Evolutionary conservation across 768 basidiomycete species (phyloP).

Genomic region (Pisolithus albus): DNA sequence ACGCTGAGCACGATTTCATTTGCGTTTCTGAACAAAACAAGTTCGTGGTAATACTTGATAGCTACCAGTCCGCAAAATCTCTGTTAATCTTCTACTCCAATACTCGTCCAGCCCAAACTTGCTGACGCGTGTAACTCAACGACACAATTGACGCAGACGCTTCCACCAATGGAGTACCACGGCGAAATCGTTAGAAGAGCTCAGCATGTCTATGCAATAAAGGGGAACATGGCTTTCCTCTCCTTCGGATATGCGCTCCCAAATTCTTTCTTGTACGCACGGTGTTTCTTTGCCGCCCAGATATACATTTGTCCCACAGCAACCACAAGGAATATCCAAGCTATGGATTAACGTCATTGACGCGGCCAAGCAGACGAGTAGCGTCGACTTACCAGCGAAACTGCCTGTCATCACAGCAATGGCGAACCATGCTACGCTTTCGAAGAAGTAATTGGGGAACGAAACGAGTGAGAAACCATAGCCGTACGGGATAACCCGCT

Average conservation of each 20-base stretch:
- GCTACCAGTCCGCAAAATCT: no score
- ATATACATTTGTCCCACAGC: conserved; percentile 61
- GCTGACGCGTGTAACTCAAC: no score
- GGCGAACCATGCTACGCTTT: conserved; percentile 67
- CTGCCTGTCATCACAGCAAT: conserved; percentile 75
- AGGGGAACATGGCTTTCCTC: conserved; percentile 77
- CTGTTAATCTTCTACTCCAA: no score
- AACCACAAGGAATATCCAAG: conserved; percentile 58
- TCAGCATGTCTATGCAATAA: conserved; percentile 23
- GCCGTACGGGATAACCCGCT: conserved; percentile 83
- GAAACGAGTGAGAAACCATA: conserved; percentile 87
- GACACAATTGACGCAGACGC: no score
- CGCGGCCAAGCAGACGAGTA: neutral
- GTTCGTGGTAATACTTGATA: no score
- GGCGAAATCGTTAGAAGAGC: neutral
- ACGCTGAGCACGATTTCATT: no score
- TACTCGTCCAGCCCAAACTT: no score
- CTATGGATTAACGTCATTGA: conserved; percentile 29
- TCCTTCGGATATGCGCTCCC: conserved; percentile 72
- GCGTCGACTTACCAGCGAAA: conserved; percentile 49
- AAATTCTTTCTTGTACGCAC: conserved; percentile 87
- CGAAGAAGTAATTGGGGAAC: conserved; percentile 94
- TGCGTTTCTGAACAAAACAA: no score
- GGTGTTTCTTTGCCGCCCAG: conserved; percentile 93
- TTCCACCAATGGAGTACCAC: neutral